These are phyloP conservation scores for Phaeomoniella chlamydospora DNA, from an alignment of 2,329 filamentous ascomycete genomes.

Conservation along the genomic window DNA sequence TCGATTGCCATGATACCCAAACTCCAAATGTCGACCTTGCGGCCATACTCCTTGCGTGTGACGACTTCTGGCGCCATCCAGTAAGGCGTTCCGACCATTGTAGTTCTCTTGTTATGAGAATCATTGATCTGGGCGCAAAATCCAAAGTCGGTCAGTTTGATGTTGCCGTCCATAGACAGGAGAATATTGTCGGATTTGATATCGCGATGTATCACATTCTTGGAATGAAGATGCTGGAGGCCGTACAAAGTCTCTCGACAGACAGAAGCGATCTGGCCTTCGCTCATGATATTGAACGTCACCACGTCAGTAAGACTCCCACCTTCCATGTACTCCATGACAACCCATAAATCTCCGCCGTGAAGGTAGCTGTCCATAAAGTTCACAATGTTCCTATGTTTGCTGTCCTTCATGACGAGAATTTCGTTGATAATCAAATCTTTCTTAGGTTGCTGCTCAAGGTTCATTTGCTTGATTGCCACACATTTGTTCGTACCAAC, in stretches of 20 bases:
- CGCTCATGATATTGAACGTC: conserved; percentile 98
- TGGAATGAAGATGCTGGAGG: conserved; percentile 88
- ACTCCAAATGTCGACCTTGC: conserved; percentile 98
- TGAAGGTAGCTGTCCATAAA: conserved; percentile 96
- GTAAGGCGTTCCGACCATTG: conserved; percentile 97
- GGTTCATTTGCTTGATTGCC: conserved; percentile 98
- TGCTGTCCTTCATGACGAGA: conserved; percentile 97
- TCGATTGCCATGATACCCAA: conserved; percentile 99
- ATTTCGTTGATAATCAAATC: conserved; percentile 99
- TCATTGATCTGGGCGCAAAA: conserved; percentile 99
- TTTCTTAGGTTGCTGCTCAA: conserved; percentile 97
- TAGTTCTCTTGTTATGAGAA: conserved; percentile 89
- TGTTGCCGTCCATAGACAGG: conserved; percentile 82
- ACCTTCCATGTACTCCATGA: conserved; percentile 99
- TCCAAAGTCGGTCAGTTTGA: conserved; percentile 97
- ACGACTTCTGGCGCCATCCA: conserved; percentile 99
- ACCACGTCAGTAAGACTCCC: conserved; percentile 96
- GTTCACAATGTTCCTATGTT: conserved; percentile 96
- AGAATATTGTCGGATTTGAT: conserved; percentile 99
- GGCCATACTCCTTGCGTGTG: conserved; percentile 90
- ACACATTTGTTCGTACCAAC: conserved; percentile 72
- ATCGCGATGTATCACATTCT: conserved; percentile 94
- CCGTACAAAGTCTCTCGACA: conserved; percentile 87
- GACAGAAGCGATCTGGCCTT: conserved; percentile 91
- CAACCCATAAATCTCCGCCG: conserved; percentile 85